These are phyloP conservation scores for Xylariales sp. DNA, from an alignment of 2,329 filamentous ascomycete species.

Conservation along the genomic window DNA sequence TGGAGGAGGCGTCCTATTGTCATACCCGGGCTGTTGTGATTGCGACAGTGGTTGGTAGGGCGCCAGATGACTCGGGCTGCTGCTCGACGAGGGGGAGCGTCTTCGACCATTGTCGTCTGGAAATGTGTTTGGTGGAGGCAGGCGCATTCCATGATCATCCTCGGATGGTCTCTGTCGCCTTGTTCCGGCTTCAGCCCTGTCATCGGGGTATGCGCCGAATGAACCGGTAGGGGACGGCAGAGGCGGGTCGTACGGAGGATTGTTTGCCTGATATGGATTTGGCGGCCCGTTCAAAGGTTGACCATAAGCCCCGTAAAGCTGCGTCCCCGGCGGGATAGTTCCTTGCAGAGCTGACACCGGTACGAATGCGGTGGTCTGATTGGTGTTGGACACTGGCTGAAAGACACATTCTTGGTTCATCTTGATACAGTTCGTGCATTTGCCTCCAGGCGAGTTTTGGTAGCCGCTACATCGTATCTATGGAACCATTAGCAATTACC, in stretches of 20 bases:
- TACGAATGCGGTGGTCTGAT: constrained; percentile 54
- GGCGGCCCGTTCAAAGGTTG: constrained; percentile 41
- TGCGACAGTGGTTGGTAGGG: constrained; percentile 30
- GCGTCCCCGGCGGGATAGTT: constrained; percentile 52
- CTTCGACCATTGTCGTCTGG: constrained; percentile 45
- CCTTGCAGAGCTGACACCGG: constrained; percentile 54
- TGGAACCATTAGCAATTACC: constrained; percentile 17
- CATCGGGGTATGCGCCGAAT: constrained; percentile 31
- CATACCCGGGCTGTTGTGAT: constrained; percentile 24
- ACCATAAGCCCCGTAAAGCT: constrained; percentile 53
- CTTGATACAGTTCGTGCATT: constrained; percentile 57
- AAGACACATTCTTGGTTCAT: constrained; percentile 60
- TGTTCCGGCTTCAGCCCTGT: constrained; percentile 27
- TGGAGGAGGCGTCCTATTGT: constrained; percentile 33
- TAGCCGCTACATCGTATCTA: constrained; percentile 60
- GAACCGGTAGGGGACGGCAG: constrained; percentile 32
- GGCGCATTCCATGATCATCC: constrained; percentile 33
- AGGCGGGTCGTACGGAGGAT: constrained; percentile 24
- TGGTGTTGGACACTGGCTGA: constrained; percentile 53
- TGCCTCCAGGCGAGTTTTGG: constrained; percentile 52
- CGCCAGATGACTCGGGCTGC: constrained; percentile 41
- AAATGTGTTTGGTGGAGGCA: constrained; percentile 39
- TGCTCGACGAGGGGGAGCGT: constrained; percentile 48
- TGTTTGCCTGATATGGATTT: constrained; percentile 14
- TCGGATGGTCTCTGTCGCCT: constrained; percentile 32